phyloP scores from a whole-genome alignment of 2,329 filamentous ascomycete genomes.

The Xylaria sp. region DNA sequence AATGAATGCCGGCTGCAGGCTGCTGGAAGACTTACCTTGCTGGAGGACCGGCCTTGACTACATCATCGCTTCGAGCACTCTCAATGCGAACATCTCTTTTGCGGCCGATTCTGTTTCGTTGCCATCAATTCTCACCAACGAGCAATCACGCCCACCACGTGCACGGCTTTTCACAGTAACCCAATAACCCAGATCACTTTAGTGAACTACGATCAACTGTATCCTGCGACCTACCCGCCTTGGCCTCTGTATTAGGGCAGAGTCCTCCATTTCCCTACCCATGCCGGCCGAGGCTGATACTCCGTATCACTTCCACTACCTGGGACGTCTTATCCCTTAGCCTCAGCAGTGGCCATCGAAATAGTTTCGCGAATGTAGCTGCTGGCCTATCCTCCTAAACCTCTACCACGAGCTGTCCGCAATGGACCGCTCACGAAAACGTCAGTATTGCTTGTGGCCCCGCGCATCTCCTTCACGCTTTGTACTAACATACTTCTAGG shows the following conservation, averaged over 20 bases:
- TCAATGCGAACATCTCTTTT: background rate
- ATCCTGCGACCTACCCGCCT: constrained; percentile 35
- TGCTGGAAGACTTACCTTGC: background rate
- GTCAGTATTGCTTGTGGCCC: constrained; percentile 54
- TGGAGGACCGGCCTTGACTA: constrained; percentile 3
- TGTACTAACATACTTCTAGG: constrained; percentile 61
- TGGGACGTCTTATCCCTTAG: constrained; percentile 58
- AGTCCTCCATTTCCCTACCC: constrained; percentile 48
- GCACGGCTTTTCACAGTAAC: background rate
- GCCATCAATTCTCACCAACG: constrained; percentile 2
- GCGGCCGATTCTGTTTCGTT: background rate
- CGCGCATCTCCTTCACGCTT: background rate
- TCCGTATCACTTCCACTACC: constrained; percentile 55
- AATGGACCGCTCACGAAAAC: constrained; percentile 75
- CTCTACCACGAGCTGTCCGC: constrained; percentile 54
- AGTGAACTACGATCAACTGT: constrained; percentile 20
- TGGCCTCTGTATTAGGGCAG: constrained; percentile 44
- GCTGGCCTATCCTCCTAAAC: constrained; percentile 45
- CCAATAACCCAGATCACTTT: background rate
- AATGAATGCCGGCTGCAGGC: constrained; percentile 9
- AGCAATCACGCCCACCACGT: background rate
- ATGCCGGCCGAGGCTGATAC: constrained; percentile 59
- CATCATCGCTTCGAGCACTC: constrained; percentile 12
- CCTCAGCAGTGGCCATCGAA: constrained; percentile 56
- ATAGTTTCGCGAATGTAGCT: constrained; percentile 60